Evolutionary conservation across 768 basidiomycete species (phyloP), one percentile per base, ranked within the genome.

Genomic region (Rhodotorula toruloides): DNA sequence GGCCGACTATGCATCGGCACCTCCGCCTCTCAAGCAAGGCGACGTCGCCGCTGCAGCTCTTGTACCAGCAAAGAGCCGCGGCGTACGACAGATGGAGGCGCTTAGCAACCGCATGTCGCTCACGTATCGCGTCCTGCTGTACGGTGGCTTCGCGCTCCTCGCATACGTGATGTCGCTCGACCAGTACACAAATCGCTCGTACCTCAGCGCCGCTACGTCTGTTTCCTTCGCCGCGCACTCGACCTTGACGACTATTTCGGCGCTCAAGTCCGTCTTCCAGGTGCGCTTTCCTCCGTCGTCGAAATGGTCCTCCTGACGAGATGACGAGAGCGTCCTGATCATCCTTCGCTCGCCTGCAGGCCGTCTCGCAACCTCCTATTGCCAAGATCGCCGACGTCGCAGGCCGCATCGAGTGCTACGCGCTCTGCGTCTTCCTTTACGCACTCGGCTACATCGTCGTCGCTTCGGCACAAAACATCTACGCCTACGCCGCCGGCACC

Each of bases 341-440:
- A 8, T 13, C 25, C 7, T 37, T 6, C 17, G 11, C 13, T 4
- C 19, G 13, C 25, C 17, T 27, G 4, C 60, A 62, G 67, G 67
- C 77, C 17, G 75, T 77, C 63, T 63, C 72, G 21, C 75, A 76
- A 39, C 74, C 76, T 4, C 77, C 76, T 19, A 76, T 77, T 59
- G 77, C 77, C n/a, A 76, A 75, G 54, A 74, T 77, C 31, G 68
- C 75, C 21, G 75, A 77, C 52, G 66, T 66, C 43, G 73, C 67
- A 29, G 77, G 77, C 25, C 73, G 77, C 43, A 67, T 77, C 17
- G 67, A 76, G 36, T 72, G 73, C 8, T 75, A 77, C 48, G 46
- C 65, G 43, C 71, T 74, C n/a, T 77, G 75, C 62, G 67, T 77
- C 13, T 22, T 73, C 48, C 67, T 77, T 44, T 77, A 77, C 63